Percentiles rank a stretch among this genome's conserved stretches.
phyloP scores from a whole-genome alignment of 2,329 filamentous ascomycete species.

The Colletotrichum sp. region DNA sequence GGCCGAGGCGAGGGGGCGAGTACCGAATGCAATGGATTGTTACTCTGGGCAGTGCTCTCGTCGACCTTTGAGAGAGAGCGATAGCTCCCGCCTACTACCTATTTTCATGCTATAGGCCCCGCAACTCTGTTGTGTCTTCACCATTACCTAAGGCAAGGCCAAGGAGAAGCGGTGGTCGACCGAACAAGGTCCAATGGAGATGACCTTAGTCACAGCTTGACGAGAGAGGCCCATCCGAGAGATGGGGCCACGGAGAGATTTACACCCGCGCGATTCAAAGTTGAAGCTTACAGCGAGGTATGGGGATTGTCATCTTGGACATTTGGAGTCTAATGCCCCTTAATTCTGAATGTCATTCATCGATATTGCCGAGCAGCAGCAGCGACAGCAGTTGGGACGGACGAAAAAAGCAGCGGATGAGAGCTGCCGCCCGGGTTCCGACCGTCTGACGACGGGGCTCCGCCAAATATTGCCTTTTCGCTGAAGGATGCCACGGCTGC shows the following conservation, averaged over 20 bases:
- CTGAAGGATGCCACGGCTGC: neutral
- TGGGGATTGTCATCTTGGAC: neutral
- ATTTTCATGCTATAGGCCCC: neutral
- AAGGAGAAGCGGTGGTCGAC: neutral
- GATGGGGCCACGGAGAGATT: neutral
- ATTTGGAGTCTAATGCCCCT: neutral
- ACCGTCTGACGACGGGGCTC: neutral
- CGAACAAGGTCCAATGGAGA: neutral
- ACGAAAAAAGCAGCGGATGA: conserved; percentile 1
- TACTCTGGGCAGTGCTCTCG: conserved; percentile 7
- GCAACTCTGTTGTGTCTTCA: neutral
- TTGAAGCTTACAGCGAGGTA: neutral
- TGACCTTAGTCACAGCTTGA: conserved; percentile 3
- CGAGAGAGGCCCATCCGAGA: neutral
- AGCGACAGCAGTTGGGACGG: neutral
- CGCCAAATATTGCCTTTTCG: neutral
- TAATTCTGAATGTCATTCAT: neutral
- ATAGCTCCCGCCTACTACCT: neutral
- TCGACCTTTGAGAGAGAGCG: neutral
- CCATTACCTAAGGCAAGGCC: conserved; percentile 8
- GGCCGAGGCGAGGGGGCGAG: neutral
- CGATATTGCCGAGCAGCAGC: neutral
- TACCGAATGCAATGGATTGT: conserved; percentile 9
- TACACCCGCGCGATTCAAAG: neutral
- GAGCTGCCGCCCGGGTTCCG: neutral